Conservation (phyloP, 169 alveolate species). For the Eimeria brunetti region DNA sequence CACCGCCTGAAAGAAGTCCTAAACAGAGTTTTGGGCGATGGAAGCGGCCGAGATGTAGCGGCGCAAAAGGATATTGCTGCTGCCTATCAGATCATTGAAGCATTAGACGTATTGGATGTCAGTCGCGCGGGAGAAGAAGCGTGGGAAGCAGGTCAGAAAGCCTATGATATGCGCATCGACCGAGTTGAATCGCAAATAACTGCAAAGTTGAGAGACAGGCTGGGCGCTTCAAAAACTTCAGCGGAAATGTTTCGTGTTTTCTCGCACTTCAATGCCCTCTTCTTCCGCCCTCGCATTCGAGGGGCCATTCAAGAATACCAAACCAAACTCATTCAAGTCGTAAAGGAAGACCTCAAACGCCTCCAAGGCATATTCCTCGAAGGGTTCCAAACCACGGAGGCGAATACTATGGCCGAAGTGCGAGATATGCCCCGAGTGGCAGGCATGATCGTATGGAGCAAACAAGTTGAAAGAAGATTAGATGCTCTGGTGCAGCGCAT, state of each 20-base stretch:
- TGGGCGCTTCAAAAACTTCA: slow-evolving; percentile 96
- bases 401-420: slow-evolving; percentile 91
- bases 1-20: slow-evolving; percentile 95
- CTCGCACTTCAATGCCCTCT: slow-evolving; percentile 96
- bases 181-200: slow-evolving; percentile 97
- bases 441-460: slow-evolving; percentile 97
- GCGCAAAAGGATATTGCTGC: slow-evolving; percentile 90
- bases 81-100: slow-evolving; percentile 90
- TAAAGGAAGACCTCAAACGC: slow-evolving; percentile 92
- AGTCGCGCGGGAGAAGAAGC: slow-evolving; percentile 85
- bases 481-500: slow-evolving; percentile 88
- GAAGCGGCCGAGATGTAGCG: slow-evolving; percentile 83
- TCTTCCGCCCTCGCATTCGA: slow-evolving; percentile 97
- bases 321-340: slow-evolving; percentile 92
- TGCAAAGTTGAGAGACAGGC: slow-evolving; percentile 95
- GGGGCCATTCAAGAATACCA: slow-evolving; percentile 98
- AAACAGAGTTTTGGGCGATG: slow-evolving; percentile 85
- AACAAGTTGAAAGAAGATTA: slow-evolving; percentile 92
- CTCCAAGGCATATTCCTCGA: slow-evolving; percentile 93
- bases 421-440: slow-evolving; percentile 97
- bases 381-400: slow-evolving; percentile 94
- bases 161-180: slow-evolving; percentile 95
- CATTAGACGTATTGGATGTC: slow-evolving; percentile 87
- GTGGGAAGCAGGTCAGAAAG: slow-evolving; percentile 81
- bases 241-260: slow-evolving; percentile 97